phyloP scores from a whole-genome alignment of 768 basidiomycete genomes.

The Naganishia friedmannii region DNA sequence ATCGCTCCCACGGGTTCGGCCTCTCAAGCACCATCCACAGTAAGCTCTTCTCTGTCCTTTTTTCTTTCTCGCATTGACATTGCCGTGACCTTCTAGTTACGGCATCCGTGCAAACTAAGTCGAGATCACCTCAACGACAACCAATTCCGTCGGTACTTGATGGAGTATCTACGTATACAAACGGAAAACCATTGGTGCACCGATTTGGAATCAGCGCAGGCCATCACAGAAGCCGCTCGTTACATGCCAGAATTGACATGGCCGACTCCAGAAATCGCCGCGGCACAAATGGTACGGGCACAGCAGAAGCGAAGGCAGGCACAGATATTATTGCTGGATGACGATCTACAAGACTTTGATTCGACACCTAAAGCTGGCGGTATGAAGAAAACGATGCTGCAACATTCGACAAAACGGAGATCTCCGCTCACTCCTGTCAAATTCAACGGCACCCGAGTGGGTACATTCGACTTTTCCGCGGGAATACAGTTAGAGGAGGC shows the following conservation, averaged over 20 bases:
- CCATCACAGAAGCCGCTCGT: conserved; percentile 7
- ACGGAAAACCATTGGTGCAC: conserved; percentile 22
- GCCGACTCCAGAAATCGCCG: conserved; percentile 14
- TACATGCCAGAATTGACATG: conserved; percentile 26
- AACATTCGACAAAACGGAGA: neutral
- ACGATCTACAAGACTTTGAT: neutral
- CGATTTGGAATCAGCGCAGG: conserved; percentile 18
- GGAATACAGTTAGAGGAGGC: neutral
- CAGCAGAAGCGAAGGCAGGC: conserved; percentile 5
- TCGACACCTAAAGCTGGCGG: conserved; percentile 4
- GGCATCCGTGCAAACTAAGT: conserved; percentile 25
- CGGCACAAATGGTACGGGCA: neutral
- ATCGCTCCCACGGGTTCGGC: neutral
- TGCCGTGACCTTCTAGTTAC: conserved; percentile 3
- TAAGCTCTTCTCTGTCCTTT: neutral
- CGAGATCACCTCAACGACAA: conserved; percentile 23
- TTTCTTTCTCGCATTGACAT: neutral
- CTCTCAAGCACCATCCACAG: neutral
- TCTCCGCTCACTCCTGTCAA: conserved; percentile 16
- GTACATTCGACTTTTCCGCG: neutral
- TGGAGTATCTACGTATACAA: conserved; percentile 17
- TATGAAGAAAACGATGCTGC: neutral
- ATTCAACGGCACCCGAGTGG: conserved; percentile 3
- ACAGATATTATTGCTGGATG: conserved; percentile 2
- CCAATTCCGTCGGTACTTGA: conserved; percentile 24